Conservation (phyloP, 192 early-diverging fungal species). For the Entomortierella chlamydospora region DNA sequence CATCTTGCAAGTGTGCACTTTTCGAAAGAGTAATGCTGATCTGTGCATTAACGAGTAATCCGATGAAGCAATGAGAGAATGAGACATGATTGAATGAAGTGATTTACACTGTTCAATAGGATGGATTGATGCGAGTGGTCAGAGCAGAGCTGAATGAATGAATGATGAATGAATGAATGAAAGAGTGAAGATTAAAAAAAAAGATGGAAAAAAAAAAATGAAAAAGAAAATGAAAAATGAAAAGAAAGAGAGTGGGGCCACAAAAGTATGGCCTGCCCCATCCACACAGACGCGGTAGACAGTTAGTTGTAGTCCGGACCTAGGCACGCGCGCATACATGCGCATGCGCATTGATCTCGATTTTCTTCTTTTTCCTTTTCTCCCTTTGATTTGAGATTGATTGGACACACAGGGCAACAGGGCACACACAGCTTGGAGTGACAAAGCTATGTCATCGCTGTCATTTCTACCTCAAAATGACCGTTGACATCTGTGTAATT, state of each 20-base stretch:
- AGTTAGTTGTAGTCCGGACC: no score
- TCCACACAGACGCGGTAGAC: no score
- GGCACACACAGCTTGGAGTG: no score
- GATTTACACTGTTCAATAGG: no score
- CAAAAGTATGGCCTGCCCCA: neutral
- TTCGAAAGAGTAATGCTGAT: no score
- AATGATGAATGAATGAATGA: neutral
- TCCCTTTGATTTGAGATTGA: no score
- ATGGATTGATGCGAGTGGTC: neutral
- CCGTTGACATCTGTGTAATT: neutral
- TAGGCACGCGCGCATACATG: no score
- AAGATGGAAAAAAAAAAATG: neutral
- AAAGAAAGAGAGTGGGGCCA: neutral
- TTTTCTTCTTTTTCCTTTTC: neutral
- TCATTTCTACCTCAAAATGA: neutral
- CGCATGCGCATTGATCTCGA: no score
- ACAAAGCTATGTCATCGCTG: neutral
- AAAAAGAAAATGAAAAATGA: neutral
- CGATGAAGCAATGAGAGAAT: neutral
- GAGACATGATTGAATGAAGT: neutral
- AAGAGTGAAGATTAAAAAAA: neutral
- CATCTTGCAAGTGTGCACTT: no score
- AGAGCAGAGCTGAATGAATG: neutral
- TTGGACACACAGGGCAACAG: no score
- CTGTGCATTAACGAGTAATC: no score